Evolutionary conservation across 2,329 filamentous ascomycete species (phyloP).

Genomic region (Colletotrichum siamense): DNA sequence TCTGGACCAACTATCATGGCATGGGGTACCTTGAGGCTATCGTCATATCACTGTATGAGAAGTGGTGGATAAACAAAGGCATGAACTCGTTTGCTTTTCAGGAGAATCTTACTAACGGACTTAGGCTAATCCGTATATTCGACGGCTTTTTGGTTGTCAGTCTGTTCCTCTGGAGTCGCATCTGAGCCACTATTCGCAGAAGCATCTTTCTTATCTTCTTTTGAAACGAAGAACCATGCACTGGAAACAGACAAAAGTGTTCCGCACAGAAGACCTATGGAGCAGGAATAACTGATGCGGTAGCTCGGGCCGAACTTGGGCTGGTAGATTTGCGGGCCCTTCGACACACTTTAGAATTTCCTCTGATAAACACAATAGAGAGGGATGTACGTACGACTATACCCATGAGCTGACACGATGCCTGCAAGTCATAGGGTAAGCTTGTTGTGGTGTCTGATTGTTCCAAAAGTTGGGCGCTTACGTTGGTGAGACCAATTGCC

Average conservation of each 20-base stretch:
- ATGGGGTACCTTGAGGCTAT: neutral
- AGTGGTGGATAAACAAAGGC: neutral
- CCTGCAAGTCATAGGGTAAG: constrained; percentile 2
- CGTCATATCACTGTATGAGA: neutral
- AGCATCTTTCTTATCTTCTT: constrained; percentile 10
- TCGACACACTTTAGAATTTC: neutral
- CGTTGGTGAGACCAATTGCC: constrained; percentile 41
- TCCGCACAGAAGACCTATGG: constrained; percentile 35
- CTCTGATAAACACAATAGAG: too few relatives aligned
- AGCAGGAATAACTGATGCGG: constrained; percentile 38
- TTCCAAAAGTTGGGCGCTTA: constrained; percentile 7
- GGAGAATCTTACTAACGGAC: neutral
- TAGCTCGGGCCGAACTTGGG: constrained; percentile 43
- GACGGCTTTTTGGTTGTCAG: neutral
- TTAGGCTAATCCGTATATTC: neutral
- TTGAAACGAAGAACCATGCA: constrained; percentile 27
- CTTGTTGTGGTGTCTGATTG: neutral
- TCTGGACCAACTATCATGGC: neutral
- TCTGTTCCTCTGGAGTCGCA: neutral
- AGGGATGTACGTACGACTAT: constrained; percentile 32
- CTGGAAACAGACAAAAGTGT: constrained; percentile 26
- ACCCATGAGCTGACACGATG: constrained; percentile 37
- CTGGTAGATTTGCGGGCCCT: constrained; percentile 44
- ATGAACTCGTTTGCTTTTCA: neutral
- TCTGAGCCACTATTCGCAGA: neutral